Evolutionary conservation across 768 basidiomycete species (phyloP), one percentile per base, ranked within the genome.

Genomic region (Hirschioporus abietinus): DNA sequence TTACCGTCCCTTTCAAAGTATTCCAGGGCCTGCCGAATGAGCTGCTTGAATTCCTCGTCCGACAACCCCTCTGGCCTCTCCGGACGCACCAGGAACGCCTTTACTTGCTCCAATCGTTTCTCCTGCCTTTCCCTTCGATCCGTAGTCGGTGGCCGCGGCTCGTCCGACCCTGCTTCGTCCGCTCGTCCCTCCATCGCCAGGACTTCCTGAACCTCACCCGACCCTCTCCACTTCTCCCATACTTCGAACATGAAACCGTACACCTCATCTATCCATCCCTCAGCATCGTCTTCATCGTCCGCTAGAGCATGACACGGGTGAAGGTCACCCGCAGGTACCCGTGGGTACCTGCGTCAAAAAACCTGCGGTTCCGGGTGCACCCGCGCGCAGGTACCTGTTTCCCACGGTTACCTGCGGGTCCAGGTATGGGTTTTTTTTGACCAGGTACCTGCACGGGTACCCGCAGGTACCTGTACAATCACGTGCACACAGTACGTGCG

Each of bases 201-300:
- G 34, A 52, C 10, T 78, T 0, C 69, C 63, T 23, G 65, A 60
- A 62, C 72, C 4, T 30, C 8, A 73, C 9, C 70, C 61, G 1
- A 68, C 70, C 78, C 74, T 76, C 24, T 5, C 27, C 69, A 63
- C 9, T 66, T 27, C 35, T 35, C 58, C 18, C 52, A 23, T 26
- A 8, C 10, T 61, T 69, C 63, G 23, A 35, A 3, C 18, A 27
- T 42, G 9, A 60, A 65, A 23, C 58, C 25, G 65, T 66, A 57
- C 30, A 8, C 30, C 25, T 26, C n/a, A 26, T 59, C 58, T 3
- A 59, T 3, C 58, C 58, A 59, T n/a, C 9, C 58, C 58, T 59
- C 58, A 26, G 3, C n/a, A 2, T 59, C 58, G 4, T 59, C 58
- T n/a, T 7, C n/a, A 2, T 7, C n/a, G 4, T n/a, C n/a, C n/a